A percentile compares a stretch with the other conserved stretches of the same genome.
phyloP scores from a whole-genome alignment of 1,284 basidiomycete genomes.

The Cutaneotrichosporon cutaneum region DNA sequence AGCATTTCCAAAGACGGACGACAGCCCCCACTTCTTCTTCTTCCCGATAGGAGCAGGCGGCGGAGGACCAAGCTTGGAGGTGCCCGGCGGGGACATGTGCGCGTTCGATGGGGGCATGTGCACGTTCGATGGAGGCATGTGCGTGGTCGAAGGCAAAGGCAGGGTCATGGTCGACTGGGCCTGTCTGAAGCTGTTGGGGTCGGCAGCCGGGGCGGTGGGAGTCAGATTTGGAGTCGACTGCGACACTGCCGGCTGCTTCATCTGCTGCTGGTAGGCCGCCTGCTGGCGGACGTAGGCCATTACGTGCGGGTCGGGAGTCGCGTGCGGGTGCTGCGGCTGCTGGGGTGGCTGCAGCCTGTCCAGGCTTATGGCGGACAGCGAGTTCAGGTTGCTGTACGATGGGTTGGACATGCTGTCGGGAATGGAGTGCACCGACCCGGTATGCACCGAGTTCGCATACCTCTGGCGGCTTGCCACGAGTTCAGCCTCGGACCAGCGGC shows the following conservation, averaged over 20 bases:
- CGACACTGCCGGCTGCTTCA: conserved; percentile 6
- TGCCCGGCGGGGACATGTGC: neutral
- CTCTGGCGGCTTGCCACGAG: neutral
- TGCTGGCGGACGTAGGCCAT: conserved; percentile 35
- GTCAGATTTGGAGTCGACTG: conserved; percentile 19
- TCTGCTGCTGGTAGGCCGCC: conserved; percentile 27
- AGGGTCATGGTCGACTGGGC: conserved; percentile 2
- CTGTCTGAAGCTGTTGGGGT: conserved; percentile 2
- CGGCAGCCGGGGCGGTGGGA: neutral
- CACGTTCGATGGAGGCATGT: too few species aligned
- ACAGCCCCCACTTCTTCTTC: conserved; percentile 54
- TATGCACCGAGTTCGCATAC: neutral
- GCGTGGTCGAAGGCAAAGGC: neutral
- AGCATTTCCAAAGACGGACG: conserved; percentile 65
- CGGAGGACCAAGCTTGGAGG: conserved; percentile 21
- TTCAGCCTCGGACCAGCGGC: conserved; percentile 26
- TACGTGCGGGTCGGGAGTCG: conserved; percentile 23
- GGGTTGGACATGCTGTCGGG: conserved; percentile 25
- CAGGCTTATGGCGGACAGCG: conserved; percentile 23
- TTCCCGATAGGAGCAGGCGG: conserved; percentile 31
- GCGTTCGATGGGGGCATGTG: neutral
- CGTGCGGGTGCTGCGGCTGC: conserved; percentile 9
- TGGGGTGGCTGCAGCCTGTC: conserved; percentile 3
- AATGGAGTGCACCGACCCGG: conserved; percentile 13
- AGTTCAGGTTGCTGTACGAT: conserved; percentile 20